These are phyloP conservation scores for Citrullus amarus DNA, from an alignment of 306 rosid genomes.

Conservation along the genomic window DNA sequence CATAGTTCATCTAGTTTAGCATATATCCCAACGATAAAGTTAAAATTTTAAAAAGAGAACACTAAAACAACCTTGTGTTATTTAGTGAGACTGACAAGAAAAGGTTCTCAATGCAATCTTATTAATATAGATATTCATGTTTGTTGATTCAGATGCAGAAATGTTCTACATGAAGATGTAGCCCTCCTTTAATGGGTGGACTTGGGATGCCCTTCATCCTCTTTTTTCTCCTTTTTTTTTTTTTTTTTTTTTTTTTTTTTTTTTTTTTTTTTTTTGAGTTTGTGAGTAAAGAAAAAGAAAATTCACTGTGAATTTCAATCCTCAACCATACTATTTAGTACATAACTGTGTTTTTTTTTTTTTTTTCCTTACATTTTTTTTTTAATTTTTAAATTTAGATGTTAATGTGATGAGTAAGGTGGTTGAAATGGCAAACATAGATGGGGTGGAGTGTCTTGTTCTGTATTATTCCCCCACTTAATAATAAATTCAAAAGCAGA, in stretches of 20 bases:
- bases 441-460: not conserved
- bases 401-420: not conserved
- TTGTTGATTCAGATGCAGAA: not conserved
- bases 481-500: not conserved
- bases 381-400: not conserved
- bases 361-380: not conserved
- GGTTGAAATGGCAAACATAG: conserved; percentile 1
- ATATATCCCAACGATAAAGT: no score
- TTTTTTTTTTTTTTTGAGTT: conserved; percentile 4
- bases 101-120: not conserved
- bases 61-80: not conserved
- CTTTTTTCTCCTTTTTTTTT: not conserved
- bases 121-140: not conserved
- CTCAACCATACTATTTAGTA: not conserved
- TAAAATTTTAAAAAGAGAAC: no score
- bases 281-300: conserved; percentile 2
- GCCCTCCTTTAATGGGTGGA: not conserved
- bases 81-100: not conserved
- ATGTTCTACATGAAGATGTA: not conserved
- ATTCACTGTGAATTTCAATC: conserved; percentile 8
- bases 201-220: not conserved
- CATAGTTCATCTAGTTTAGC: no score
- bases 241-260: not conserved
- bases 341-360: not conserved
- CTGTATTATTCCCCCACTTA: not conserved